Evolutionary conservation across 2,329 filamentous ascomycete species (phyloP).

Genomic region (Neonectria neomacrospora): DNA sequence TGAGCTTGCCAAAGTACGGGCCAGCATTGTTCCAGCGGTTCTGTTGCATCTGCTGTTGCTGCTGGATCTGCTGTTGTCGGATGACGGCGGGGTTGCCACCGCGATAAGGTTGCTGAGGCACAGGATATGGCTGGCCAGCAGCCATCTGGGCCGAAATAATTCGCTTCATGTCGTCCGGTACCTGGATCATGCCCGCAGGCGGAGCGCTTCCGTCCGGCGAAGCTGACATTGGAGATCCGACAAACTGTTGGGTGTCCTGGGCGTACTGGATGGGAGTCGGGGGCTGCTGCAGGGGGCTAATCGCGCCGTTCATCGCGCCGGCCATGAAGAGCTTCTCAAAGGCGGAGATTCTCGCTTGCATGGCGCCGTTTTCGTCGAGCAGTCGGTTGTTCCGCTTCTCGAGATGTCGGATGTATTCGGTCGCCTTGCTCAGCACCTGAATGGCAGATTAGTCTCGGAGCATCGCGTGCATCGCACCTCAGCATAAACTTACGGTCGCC

Average conservation of each 20-base stretch:
- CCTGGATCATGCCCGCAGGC: constrained; percentile 69
- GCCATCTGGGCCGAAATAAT: constrained; percentile 68
- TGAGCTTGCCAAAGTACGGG: constrained; percentile 78
- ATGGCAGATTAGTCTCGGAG: constrained; percentile 18
- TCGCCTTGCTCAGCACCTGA: constrained; percentile 89
- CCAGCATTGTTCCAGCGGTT: constrained; percentile 64
- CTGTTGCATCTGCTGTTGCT: constrained; percentile 61
- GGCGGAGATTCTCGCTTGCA: constrained; percentile 81
- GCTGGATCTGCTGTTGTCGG: constrained; percentile 68
- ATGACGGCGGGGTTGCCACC: constrained; percentile 56
- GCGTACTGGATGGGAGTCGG: constrained; percentile 64
- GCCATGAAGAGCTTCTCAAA: constrained; percentile 84
- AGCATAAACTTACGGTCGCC: constrained; percentile 72
- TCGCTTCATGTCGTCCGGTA: constrained; percentile 74
- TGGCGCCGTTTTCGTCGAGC: constrained; percentile 80
- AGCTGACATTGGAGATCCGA: constrained; percentile 57
- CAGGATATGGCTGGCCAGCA: constrained; percentile 64
- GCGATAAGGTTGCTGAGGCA: constrained; percentile 60
- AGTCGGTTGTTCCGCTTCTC: constrained; percentile 90
- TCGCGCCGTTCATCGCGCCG: constrained; percentile 73
- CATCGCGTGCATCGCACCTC: neutral
- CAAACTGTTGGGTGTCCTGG: constrained; percentile 57
- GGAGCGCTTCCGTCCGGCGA: constrained; percentile 55
- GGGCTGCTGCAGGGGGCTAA: constrained; percentile 65
- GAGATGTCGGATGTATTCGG: constrained; percentile 93